Conservation (phyloP, 257 asterid genomes). For the Solanum lignicaule region DNA sequence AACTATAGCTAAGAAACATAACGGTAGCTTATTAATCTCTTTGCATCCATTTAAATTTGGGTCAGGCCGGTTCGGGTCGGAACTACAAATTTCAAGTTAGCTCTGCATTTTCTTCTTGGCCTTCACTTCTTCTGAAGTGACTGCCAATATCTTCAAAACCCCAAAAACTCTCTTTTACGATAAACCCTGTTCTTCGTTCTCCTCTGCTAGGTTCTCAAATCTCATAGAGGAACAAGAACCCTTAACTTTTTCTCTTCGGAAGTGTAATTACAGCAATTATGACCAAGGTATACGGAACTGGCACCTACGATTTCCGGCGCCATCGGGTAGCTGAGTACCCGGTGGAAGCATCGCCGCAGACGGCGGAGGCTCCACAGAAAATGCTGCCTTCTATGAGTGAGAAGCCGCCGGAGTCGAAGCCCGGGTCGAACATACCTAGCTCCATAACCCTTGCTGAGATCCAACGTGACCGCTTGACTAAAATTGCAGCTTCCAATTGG, state of each 20-base stretch:
- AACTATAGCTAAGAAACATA: no score
- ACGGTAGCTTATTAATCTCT: no score
- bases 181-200: not conserved
- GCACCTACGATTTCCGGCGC: constrained; percentile 79
- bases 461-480: constrained; percentile 81
- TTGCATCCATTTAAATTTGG: not conserved
- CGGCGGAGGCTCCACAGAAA: constrained; percentile 1
- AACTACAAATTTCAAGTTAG: not conserved
- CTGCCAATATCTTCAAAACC: not conserved
- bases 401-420: constrained; percentile 46
- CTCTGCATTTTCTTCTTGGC: not conserved
- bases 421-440: constrained; percentile 43
- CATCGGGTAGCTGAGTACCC: constrained; percentile 97
- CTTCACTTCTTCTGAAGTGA: not conserved
- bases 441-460: constrained; percentile 84
- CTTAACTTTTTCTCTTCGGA: not conserved
- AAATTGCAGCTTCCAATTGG: constrained; percentile 82
- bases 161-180: not conserved
- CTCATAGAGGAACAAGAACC: not conserved
- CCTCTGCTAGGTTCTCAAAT: not conserved
- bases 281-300: constrained; percentile 77
- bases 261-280: constrained; percentile 8
- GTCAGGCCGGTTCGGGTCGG: not conserved
- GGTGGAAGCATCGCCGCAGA: constrained; percentile 25
- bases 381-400: constrained; percentile 12